Evolutionary conservation across 2,329 filamentous ascomycete genomes (phyloP).

Genomic region (Sphaerulina musiva): DNA sequence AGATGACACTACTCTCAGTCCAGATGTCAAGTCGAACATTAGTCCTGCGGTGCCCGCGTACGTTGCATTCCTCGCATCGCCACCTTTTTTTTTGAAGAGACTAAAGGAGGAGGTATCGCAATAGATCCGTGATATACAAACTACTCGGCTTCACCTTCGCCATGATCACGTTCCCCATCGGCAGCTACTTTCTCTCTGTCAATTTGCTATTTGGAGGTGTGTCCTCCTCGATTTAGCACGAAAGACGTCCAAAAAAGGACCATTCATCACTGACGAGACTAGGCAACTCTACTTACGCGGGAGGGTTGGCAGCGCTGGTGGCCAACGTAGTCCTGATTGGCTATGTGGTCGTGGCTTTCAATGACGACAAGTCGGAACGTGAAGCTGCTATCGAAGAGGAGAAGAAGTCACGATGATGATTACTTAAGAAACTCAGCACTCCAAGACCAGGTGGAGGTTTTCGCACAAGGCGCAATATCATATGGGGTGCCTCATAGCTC

Average conservation of each 20-base stretch:
- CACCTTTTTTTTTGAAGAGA: neutral
- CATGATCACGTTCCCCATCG: constrained; percentile 82
- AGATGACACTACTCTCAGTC: constrained; percentile 29
- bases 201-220: constrained; percentile 70
- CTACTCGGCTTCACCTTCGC: constrained; percentile 83
- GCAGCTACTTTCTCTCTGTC: constrained; percentile 78
- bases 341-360: constrained; percentile 90
- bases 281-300: constrained; percentile 87
- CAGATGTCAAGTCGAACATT: constrained; percentile 57
- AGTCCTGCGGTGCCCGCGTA: constrained; percentile 78
- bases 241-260: neutral
- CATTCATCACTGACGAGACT: neutral
- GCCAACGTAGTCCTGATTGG: constrained; percentile 84
- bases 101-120: neutral
- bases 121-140: constrained; percentile 80
- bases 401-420: constrained; percentile 29
- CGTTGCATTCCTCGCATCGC: constrained; percentile 28
- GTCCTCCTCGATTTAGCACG: constrained; percentile 13
- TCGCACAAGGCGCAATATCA: no score
- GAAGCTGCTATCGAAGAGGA: constrained; percentile 42
- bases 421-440: neutral
- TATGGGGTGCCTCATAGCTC: neutral
- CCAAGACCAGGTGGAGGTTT: neutral
- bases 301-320: constrained; percentile 75
- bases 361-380: constrained; percentile 62